Evolutionary conservation across 768 basidiomycete species (phyloP), one percentile per base, ranked within the genome.

Genomic region (Suillus placidus): DNA sequence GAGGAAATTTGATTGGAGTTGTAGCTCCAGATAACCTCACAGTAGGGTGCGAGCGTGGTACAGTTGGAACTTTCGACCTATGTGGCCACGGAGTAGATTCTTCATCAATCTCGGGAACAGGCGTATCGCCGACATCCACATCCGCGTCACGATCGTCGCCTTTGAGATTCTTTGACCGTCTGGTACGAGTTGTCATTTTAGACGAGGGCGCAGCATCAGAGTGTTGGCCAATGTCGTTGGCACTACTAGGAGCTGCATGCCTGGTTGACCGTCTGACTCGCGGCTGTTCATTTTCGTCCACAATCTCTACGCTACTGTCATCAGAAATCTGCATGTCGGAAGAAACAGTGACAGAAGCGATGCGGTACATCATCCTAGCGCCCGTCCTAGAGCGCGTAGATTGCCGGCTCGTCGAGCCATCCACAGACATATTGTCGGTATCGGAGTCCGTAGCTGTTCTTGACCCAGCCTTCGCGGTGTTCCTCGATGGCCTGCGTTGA

Each of bases 371-470:
- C 1, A 26, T 60, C 26, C 38, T 32, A 32, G 18, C 12, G 26
- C 26, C 40, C 6, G 40, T 61, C 18, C 37, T 60, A 6, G 61
- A 62, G 10, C 69, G 66, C 13, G 61, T 32, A 6, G 70, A 56
- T 26, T 66, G 67, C 30, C 30, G 67, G 47, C 64, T 69, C 13
- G 68, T 37, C 34, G 38, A 57, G 45, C 70, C 67, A 55, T 74
- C 75, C 67, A 78, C 71, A 32, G 75, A 70, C 73, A 77, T 78
- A 20, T 66, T 68, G 30, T 78, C 72, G 38, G 75, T 72, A 34
- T 71, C 77, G 4, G 67, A 56, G 23, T 73, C 66, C 18, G 61
- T 64, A 26, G 9, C 35, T 34, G 35, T n/a, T 20, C 40, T 38
- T 54, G n/a, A 16, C 37, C 51, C 37, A 30, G 20, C 42, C 38